phyloP scores from a whole-genome alignment of 331 rosid species.

The Malus hybrid region DNA sequence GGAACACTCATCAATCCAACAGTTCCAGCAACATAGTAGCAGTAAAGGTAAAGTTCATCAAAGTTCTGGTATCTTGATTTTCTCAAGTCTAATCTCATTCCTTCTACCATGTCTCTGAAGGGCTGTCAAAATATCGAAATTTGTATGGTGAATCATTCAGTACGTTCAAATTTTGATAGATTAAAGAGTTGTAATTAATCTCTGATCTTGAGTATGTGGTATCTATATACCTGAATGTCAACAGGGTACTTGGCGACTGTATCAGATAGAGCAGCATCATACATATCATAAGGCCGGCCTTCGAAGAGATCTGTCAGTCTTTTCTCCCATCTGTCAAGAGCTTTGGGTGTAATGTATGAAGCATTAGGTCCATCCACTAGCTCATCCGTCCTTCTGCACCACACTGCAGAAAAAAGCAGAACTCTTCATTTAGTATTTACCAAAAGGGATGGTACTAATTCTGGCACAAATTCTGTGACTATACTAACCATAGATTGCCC shows the following conservation, averaged over 20 bases:
- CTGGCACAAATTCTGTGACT: not conserved
- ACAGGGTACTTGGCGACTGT: conserved; percentile 74
- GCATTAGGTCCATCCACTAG: conserved; percentile 96
- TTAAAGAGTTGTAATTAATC: not conserved
- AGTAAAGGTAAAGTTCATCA: conserved; percentile 86
- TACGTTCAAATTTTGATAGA: not conserved
- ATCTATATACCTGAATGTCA: conserved; percentile 65
- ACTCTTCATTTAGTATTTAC: conserved; percentile 1
- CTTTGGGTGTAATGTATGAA: conserved; percentile 80
- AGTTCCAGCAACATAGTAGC: conserved; percentile 97
- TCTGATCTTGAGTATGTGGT: not conserved
- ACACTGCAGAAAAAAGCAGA: conserved; percentile 48
- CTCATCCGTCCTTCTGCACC: conserved; percentile 94
- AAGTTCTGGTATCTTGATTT: conserved; percentile 79
- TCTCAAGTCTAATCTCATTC: conserved; percentile 84
- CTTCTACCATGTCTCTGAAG: conserved; percentile 90
- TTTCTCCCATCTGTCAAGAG: conserved; percentile 88
- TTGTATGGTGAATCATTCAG: not conserved
- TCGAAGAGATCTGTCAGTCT: conserved; percentile 60
- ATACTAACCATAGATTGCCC: conserved; percentile 88
- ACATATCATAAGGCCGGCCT: conserved; percentile 88
- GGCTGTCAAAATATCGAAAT: conserved; percentile 33
- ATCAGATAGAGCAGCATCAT: conserved; percentile 88
- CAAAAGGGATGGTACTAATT: not conserved
- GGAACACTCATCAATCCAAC: conserved; percentile 99